Evolutionary conservation across 2,329 filamentous ascomycete species (phyloP).

Genomic region (Trichophaea hybrida): DNA sequence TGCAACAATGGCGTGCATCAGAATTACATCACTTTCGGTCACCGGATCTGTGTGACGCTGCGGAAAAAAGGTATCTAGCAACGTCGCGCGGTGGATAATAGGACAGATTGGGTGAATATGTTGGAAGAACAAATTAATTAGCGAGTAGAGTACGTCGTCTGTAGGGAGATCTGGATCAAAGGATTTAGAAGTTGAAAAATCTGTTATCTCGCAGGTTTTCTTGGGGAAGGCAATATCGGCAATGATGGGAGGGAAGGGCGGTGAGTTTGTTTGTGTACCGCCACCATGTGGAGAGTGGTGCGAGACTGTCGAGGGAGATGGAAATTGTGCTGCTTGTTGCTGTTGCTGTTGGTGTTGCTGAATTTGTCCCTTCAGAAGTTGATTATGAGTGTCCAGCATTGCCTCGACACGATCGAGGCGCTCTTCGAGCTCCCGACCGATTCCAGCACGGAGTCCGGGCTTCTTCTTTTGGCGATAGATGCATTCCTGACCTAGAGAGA

Average conservation of each 20-base stretch:
- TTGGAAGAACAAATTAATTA: conserved; percentile 65
- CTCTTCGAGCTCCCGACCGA: conserved; percentile 59
- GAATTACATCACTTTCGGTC: conserved; percentile 66
- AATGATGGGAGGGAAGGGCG: conserved; percentile 4
- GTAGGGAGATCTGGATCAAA: conserved; percentile 57
- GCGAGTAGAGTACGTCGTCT: conserved; percentile 56
- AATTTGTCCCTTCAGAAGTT: conserved; percentile 16
- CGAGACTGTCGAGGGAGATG: conserved; percentile 18
- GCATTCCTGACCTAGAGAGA: conserved; percentile 32
- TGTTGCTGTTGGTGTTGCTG: conserved; percentile 8
- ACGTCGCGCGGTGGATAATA: conserved; percentile 72
- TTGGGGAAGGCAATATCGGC: conserved; percentile 17
- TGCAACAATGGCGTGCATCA: conserved; percentile 78
- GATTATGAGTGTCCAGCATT: conserved; percentile 20
- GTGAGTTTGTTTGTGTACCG: neutral
- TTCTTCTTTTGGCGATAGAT: conserved; percentile 58
- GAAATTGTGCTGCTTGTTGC: conserved; percentile 17
- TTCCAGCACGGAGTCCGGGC: conserved; percentile 50
- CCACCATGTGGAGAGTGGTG: conserved; percentile 1
- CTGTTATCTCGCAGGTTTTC: conserved; percentile 18
- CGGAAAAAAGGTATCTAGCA: conserved; percentile 60
- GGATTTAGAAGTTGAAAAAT: conserved; percentile 34
- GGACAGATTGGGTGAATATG: conserved; percentile 77
- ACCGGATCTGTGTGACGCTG: conserved; percentile 49
- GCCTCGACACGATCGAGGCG: conserved; percentile 36